Base-by-base conservation (phyloP, 257 asterid genomes). In the Salvia hispanica region DNA sequence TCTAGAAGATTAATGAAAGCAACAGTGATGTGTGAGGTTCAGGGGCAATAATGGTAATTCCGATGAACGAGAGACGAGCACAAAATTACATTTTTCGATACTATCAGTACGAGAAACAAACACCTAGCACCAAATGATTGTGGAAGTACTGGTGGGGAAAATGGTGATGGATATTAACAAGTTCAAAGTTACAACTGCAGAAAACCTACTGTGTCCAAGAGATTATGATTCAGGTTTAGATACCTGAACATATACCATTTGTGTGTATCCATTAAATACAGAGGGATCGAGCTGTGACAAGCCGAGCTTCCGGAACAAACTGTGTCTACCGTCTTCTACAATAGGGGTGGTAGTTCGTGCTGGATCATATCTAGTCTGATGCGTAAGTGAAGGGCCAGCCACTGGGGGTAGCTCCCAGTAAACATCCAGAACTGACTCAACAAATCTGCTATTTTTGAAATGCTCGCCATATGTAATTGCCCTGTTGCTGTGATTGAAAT, bases 381-480 rank as follows among this genome's bases (percentile, higher is more conserved):
- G 97, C 8, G 97, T 94, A 21, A 94, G 94, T 21, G 97, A 94
- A 51, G 99, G 96, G 67, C 97, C 99, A 33, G 97, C 99, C 0
- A 84, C 95, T 0, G 99, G 99, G 1, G 99, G 99, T 34, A 94
- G 85, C 77, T 94, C 99, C 99, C 99, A 94, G 77, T 91, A 94
- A 46, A 85, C 80, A 62, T 88, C 96, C 0, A 94, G 86, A 33
- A 87, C 88, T 0, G 96, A 91, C 72, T 94, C 99, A 56, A 91
- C 91, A 66, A 64, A 94, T 76, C 99, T 80, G 81, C 97, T 88
- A 71, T 94, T 94, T 70, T 87, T 73, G 52, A 88, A 91, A 77
- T 94, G 99, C 61, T 91, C 82, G 2, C 70, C 31, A 37, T 78
- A 78, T 16, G 88, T 58, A 25, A 94, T 94, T 48, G 85, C 83